phyloP scores from a whole-genome alignment of 106 monocot genomes.

The Dendrobium chrysotoxum region DNA sequence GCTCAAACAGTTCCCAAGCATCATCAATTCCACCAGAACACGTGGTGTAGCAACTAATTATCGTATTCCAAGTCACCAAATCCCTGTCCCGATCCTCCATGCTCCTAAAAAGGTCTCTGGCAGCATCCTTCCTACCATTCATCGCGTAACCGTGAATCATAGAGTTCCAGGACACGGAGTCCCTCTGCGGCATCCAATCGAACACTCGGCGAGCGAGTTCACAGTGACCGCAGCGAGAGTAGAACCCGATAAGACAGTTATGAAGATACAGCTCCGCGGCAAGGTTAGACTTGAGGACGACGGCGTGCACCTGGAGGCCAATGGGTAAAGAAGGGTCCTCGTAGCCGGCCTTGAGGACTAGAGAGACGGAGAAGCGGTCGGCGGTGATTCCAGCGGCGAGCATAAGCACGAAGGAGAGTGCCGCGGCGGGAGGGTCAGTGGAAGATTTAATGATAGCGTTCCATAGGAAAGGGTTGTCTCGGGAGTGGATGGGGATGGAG shows the following conservation, averaged over 20 bases:
- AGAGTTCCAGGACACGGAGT: conserved; percentile 47
- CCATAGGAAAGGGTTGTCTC: conserved; percentile 28
- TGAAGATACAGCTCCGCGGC: conserved; percentile 28
- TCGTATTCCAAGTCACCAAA: too few relatives aligned
- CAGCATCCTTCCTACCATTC: conserved; percentile 23
- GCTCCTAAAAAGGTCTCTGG: too few relatives aligned
- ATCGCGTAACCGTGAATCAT: conserved; percentile 53
- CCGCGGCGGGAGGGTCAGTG: conserved; percentile 2
- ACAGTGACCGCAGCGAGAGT: conserved; percentile 17
- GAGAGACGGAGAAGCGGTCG: conserved; percentile 39
- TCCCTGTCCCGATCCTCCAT: too few relatives aligned
- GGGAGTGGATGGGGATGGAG: background rate
- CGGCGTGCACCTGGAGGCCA: conserved; percentile 32
- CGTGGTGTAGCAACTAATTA: too few relatives aligned
- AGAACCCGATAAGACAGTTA: conserved; percentile 32
- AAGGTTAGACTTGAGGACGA: conserved; percentile 20
- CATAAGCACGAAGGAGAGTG: conserved; percentile 36
- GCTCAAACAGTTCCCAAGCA: too few relatives aligned
- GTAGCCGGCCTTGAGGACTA: conserved; percentile 34
- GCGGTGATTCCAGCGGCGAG: conserved; percentile 20
- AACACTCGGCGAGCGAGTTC: conserved; percentile 33
- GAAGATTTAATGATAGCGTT: conserved; percentile 45
- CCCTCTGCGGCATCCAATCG: conserved; percentile 28
- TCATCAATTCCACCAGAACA: too few relatives aligned
- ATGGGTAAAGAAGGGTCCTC: conserved; percentile 2